Evolutionary conservation across 805 yeast species (phyloP).

Genomic region (Saturnispora hagleri): DNA sequence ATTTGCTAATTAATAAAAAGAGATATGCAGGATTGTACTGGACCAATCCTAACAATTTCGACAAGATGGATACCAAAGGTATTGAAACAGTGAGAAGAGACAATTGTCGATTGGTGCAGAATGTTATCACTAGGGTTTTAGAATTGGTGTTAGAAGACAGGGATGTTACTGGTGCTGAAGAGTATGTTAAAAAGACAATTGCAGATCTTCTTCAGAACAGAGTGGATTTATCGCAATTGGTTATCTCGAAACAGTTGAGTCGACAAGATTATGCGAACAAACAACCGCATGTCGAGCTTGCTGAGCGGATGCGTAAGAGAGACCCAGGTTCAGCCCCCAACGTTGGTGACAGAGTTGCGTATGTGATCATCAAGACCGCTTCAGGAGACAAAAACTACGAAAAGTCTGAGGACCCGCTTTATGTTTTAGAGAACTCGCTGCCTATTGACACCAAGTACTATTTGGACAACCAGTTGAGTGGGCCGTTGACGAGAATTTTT

Average conservation of each 20-base stretch:
- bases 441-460: constrained; percentile 94
- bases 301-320: constrained; percentile 91
- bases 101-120: constrained; percentile 89
- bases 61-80: constrained; percentile 97
- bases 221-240: constrained; percentile 86
- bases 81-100: constrained; percentile 98
- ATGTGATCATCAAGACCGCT: constrained; percentile 71
- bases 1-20: constrained; percentile 86
- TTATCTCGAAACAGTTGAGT: constrained; percentile 87
- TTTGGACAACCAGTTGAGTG: constrained; percentile 82
- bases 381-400: constrained; percentile 85
- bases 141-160: constrained; percentile 79
- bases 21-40: constrained; percentile 96
- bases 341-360: constrained; percentile 96
- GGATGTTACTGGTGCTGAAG: constrained; percentile 76
- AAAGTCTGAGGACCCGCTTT: constrained; percentile 94
- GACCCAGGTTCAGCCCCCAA: constrained; percentile 97
- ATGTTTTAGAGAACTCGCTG: constrained; percentile 81
- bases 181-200: constrained; percentile 77
- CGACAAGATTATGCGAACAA: constrained; percentile 88
- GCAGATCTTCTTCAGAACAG: constrained; percentile 86
- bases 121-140: constrained; percentile 86
- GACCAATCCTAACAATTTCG: constrained; percentile 88
- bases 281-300: constrained; percentile 94
- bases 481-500: constrained; percentile 87